Base-by-base conservation (phyloP, 1,284 basidiomycete genomes). In the Earliella scabrosa region DNA sequence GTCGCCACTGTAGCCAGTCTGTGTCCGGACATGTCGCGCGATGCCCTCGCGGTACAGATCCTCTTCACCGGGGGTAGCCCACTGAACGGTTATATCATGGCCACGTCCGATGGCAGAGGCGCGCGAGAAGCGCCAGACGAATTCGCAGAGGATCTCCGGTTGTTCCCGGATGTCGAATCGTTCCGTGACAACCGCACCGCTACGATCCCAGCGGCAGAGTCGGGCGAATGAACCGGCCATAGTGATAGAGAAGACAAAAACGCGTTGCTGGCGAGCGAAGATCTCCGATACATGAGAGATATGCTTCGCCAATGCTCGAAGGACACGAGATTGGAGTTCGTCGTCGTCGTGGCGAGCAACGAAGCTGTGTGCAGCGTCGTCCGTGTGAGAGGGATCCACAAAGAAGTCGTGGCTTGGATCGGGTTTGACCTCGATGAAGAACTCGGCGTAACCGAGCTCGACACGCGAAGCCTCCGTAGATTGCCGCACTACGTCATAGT, bases 251-350 rank as follows among this genome's bases (percentile, higher is more conserved):
- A 34, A 50, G 20, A 46, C 13, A 39, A 31, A 36, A 13, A 23
- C n/a, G 4, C 56, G 56, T 20, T 54, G 48, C 21, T 58, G 56
- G 1, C 56, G 50, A 7, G 56, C 51, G 35, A 53, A 54, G 13
- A 51, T 32, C n/a, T 58, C 52, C 9, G 48, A 31, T 16, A 44
- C 47, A 31, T 54, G 53, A 7, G 52, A 35, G 9, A 51, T 32
- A 24, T 57, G 55, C 4, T 45, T 32, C 1, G 39, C 50, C 8
- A 57, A 23, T 5, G 34, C 35, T 3, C 40, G 21, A 9, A 40
- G 24, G 6, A 27, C 21, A 4, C 20, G 11, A 1, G 13, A 16
- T 3, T 18, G 16, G 3, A 20, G 6, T 1, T 11, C 39, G 2
- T 16, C n/a, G 11, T 44, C 26, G 6, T 48, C 21, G 24, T 4